phyloP scores from a whole-genome alignment of 2,329 filamentous ascomycete species.

The Cladophialophora psammophila region DNA sequence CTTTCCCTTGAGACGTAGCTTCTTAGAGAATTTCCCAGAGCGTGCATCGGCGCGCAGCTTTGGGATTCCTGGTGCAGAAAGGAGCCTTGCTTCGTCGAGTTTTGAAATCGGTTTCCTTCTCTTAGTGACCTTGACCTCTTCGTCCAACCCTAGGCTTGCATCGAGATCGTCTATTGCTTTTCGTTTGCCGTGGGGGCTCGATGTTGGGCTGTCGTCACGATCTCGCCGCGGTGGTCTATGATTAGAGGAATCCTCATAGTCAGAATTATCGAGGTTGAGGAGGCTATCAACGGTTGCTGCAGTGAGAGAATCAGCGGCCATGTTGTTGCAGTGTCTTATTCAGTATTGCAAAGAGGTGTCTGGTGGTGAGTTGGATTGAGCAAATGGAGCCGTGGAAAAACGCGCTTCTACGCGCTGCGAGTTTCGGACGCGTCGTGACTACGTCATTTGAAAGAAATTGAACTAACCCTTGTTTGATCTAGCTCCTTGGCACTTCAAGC shows the following conservation, averaged over 20 bases:
- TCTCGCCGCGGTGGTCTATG: slow-evolving; percentile 35
- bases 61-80: slow-evolving; percentile 83
- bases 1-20: slow-evolving; percentile 76
- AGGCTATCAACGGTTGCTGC: slow-evolving; percentile 69
- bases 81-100: slow-evolving; percentile 82
- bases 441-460: slow-evolving; percentile 30
- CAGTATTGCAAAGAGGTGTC: background rate
- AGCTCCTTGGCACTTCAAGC: slow-evolving; percentile 31
- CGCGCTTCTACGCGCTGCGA: background rate
- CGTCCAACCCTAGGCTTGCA: slow-evolving; percentile 76
- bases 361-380: background rate
- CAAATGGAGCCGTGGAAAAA: background rate
- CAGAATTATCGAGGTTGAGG: slow-evolving; percentile 71
- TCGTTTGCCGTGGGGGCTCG: slow-evolving; percentile 45
- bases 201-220: slow-evolving; percentile 39
- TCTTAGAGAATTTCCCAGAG: slow-evolving; percentile 34
- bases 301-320: slow-evolving; percentile 40
- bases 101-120: slow-evolving; percentile 80
- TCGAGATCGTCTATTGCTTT: slow-evolving; percentile 60
- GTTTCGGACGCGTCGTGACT: slow-evolving; percentile 10
- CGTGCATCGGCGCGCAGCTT: slow-evolving; percentile 66
- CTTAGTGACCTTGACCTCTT: slow-evolving; percentile 83
- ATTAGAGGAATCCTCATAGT: slow-evolving; percentile 52
- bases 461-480: slow-evolving; percentile 19
- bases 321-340: slow-evolving; percentile 7